Percentiles rank a stretch among this genome's conserved stretches.
Evolutionary conservation across 1,284 basidiomycete species (phyloP).

Genomic region (Rhodofomes roseus): DNA sequence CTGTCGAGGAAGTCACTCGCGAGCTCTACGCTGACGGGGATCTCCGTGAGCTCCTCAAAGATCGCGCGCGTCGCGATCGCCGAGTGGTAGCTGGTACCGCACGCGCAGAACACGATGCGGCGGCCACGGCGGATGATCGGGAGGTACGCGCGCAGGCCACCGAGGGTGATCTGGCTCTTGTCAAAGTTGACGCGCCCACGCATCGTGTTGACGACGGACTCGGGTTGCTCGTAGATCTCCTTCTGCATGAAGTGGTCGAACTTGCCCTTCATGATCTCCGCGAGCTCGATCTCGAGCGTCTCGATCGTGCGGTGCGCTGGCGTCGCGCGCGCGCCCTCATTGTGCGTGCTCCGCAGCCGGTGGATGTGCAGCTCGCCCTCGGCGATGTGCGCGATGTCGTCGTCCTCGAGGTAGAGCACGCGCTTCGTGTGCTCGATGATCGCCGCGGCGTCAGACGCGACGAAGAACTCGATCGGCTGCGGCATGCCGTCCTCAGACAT

Average conservation of each 20-base stretch:
- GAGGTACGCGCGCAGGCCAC: conserved; percentile 93
- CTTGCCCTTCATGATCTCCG: conserved; percentile 99
- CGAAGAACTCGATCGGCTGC: conserved; percentile 99
- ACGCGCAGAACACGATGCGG: conserved; percentile 95
- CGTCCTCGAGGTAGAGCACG: conserved; percentile 98
- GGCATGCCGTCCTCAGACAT: conserved; percentile 98
- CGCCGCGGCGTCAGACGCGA: conserved; percentile 95
- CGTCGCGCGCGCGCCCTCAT: conserved; percentile 63
- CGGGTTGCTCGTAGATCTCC: conserved; percentile 99
- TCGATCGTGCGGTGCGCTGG: conserved; percentile 94
- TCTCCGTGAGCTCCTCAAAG: conserved; percentile 99
- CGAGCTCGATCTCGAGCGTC: conserved; percentile 97
- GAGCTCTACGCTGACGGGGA: conserved; percentile 95
- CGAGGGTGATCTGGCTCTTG: conserved; percentile 86
- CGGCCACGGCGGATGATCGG: conserved; percentile 94
- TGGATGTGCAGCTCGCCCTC: conserved; percentile 99
- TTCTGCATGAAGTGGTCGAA: conserved; percentile 99
- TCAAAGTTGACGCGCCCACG: conserved; percentile 99
- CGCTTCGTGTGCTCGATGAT: conserved; percentile 99
- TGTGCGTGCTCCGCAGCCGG: conserved; percentile 75
- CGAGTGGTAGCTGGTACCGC: conserved; percentile 98
- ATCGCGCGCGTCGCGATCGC: conserved; percentile 97
- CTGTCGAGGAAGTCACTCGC: conserved; percentile 99
- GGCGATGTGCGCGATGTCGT: conserved; percentile 97
- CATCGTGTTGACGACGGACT: conserved; percentile 99